Conservation (phyloP, 177 flowering plant species). For the Vitis hybrid region DNA sequence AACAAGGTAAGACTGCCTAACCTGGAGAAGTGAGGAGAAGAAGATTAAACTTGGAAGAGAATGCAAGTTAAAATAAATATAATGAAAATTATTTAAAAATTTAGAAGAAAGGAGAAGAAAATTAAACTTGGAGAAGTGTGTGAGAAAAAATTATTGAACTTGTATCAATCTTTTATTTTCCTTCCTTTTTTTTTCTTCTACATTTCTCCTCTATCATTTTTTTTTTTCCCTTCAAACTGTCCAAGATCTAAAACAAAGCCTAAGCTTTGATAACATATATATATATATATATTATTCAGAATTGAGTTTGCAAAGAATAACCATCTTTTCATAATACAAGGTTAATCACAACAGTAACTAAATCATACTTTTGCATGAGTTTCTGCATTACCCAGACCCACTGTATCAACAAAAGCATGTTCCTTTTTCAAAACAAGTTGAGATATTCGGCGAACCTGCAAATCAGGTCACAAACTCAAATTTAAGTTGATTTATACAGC, state of each 20-base stretch:
- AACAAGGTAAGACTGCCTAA: conserved; percentile 71
- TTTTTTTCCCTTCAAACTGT: too few species aligned
- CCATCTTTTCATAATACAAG: too few species aligned
- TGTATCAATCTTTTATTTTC: too few species aligned
- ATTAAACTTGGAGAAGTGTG: too few species aligned
- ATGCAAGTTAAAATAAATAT: not conserved
- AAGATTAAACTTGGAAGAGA: too few species aligned
- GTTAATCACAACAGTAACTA: not conserved
- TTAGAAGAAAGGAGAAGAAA: not conserved
- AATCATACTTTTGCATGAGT: conserved; percentile 69
- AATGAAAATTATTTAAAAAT: not conserved
- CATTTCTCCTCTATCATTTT: too few species aligned
- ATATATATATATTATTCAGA: too few species aligned
- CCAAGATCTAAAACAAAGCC: too few species aligned
- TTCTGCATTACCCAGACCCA: conserved; percentile 62
- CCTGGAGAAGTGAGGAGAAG: conserved; percentile 38
- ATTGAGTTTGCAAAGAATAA: too few species aligned
- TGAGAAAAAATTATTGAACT: too few species aligned
- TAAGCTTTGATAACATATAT: too few species aligned
- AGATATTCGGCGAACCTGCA: conserved; percentile 86
- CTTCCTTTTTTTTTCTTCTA: too few species aligned
- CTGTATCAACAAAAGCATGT: conserved; percentile 73
- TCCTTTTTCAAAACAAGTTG: conserved; percentile 90
- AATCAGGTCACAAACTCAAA: not conserved
- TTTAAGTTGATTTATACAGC: not conserved